Base-by-base conservation (phyloP, 805 yeast species). In the Hanseniaspora lindneri region DNA sequence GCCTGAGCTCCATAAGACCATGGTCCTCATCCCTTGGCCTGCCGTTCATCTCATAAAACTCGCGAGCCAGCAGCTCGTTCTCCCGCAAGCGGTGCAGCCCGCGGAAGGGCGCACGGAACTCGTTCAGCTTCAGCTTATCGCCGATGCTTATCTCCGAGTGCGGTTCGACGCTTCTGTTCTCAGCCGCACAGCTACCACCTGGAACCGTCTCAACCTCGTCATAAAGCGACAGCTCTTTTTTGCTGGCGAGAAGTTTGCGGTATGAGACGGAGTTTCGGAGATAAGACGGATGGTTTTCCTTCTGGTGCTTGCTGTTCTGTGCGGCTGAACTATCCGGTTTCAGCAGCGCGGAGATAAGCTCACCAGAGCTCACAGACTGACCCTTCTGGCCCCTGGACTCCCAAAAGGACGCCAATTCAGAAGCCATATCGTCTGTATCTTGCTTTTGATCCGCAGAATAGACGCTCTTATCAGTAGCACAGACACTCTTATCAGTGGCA, bases 91-190 rank as follows among this genome's bases (percentile, higher is more conserved):
- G 19, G n/a, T 28, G 35, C 10, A 32, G 14, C 10, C 24, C 49
- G 3, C 8, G 9, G 17, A 46, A 46, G 2, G 42, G 49, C 4
- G 43, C 39, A 13, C 39, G 30, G 28, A 46, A 46, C 20, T 46
- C 49, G 25, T 46, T 46, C 10, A 46, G 13, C 29, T 46, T 46
- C 35, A 32, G 34, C 27, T 46, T 46, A 13, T 46, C 49, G 14
- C 39, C 49, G 13, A 11, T 46, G n/a, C 21, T 32, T 2, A 46
- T 28, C 2, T 9, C 39, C 19, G 30, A 23, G 13, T 29, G 41
- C 11, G 30, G n/a, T 13, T 44, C 48, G 19, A 36, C 36, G 5
- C 17, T 21, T n/a, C n/a, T n/a, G n/a, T n/a, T n/a, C n/a, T n/a
- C n/a, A n/a, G n/a, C n/a, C n/a, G n/a, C n/a, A n/a, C n/a, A n/a